Conservation (phyloP, 148 eudicot genomes). For the Silene conica region DNA sequence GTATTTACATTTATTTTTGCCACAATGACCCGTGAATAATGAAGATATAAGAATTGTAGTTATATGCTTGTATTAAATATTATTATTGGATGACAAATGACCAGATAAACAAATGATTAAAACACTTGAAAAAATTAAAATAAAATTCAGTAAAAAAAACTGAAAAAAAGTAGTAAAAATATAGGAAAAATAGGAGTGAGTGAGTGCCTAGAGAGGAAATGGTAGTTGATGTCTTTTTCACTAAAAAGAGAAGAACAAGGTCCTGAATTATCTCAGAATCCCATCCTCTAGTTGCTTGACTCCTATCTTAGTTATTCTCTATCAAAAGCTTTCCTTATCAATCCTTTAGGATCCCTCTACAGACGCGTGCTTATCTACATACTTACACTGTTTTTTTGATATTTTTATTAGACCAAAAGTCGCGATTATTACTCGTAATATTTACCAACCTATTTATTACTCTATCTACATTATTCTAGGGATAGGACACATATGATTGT, state of each 20-base stretch:
- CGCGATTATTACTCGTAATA: no score
- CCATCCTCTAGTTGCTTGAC: neutral
- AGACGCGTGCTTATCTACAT: constrained; percentile 16
- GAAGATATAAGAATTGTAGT: no score
- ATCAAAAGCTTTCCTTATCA: neutral
- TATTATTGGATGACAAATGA: no score
- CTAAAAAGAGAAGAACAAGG: constrained; percentile 18
- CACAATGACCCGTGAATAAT: no score
- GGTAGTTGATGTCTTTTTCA: constrained; percentile 19
- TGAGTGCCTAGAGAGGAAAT: neutral
- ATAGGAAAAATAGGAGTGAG: no score
- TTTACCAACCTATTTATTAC: neutral
- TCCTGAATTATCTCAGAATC: neutral
- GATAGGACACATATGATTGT: no score
- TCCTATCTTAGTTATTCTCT: neutral
- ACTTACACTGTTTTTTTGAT: neutral
- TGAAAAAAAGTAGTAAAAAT: no score
- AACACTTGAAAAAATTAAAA: no score
- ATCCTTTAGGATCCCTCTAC: constrained; percentile 19
- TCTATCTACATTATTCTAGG: neutral
- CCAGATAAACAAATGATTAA: no score
- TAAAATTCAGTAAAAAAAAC: no score
- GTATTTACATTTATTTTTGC: no score
- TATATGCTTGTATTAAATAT: no score
- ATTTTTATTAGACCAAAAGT: neutral